Evolutionary conservation across 169 alveolate species (phyloP).

Genomic region (Eimeria necatrix): DNA sequence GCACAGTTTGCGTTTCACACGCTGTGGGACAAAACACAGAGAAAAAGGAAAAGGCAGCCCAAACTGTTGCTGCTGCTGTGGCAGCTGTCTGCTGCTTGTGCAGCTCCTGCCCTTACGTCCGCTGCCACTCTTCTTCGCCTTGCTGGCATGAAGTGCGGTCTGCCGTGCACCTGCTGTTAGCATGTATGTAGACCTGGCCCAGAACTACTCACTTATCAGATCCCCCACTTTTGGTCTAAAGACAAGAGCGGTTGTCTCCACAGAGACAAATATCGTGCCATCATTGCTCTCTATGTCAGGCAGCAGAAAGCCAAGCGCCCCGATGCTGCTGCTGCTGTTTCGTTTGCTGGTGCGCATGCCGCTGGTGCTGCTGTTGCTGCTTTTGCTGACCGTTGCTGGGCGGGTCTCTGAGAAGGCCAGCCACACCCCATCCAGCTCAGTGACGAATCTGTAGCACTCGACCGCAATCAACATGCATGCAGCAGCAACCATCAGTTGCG

Average conservation of each 20-base stretch:
- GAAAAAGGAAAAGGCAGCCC: neutral
- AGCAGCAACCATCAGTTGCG: neutral
- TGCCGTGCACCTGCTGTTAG: neutral
- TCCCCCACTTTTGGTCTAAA: constrained; percentile 54
- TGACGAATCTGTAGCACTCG: neutral
- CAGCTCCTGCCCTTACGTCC: neutral
- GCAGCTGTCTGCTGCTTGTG: constrained; percentile 3
- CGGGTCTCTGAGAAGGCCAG: constrained; percentile 58
- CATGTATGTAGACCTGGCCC: neutral
- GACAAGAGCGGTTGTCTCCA: constrained; percentile 42
- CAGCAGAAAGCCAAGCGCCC: constrained; percentile 50
- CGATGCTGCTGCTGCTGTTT: constrained; percentile 50
- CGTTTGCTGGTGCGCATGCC: neutral
- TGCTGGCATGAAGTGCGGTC: neutral
- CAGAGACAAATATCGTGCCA: constrained; percentile 42
- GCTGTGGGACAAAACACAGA: neutral
- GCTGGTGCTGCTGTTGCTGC: constrained; percentile 31
- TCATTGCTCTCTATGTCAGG: constrained; percentile 57
- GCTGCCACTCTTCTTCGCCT: too few species aligned
- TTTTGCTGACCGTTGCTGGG: constrained; percentile 17
- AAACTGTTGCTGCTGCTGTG: neutral
- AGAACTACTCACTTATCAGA: constrained; percentile 25
- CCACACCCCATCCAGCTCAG: constrained; percentile 60
- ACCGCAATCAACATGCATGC: neutral
- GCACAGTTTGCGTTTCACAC: constrained; percentile 37